These are phyloP conservation scores for Pachysandra terminalis DNA, from an alignment of 164 flowering plant species.

Conservation along the genomic window DNA sequence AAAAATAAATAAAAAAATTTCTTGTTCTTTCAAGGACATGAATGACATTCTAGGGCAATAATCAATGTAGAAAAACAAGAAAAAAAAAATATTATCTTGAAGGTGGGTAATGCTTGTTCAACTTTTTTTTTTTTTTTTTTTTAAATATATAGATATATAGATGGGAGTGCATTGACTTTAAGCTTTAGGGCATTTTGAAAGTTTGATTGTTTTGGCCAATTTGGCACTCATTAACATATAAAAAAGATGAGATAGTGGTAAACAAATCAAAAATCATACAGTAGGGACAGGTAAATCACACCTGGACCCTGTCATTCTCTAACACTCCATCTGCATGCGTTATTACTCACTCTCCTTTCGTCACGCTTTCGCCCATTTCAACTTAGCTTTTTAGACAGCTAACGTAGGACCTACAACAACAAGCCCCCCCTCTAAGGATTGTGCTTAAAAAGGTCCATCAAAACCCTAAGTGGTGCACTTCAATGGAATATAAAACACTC, in stretches of 20 bases:
- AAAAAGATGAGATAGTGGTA: slow-evolving; percentile 21
- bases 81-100: too few species aligned
- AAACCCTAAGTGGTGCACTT: slow-evolving; percentile 51
- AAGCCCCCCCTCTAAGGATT: background rate
- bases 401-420: slow-evolving; percentile 13
- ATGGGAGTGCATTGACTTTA: slow-evolving; percentile 34
- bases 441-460: slow-evolving; percentile 21
- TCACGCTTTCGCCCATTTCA: slow-evolving; percentile 61
- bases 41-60: background rate
- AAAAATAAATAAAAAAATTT: background rate
- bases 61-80: background rate
- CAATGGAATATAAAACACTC: slow-evolving; percentile 18
- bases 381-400: slow-evolving; percentile 23
- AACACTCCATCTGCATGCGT: slow-evolving; percentile 36
- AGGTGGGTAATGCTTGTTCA: background rate
- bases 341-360: slow-evolving; percentile 21
- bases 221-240: slow-evolving; percentile 24
- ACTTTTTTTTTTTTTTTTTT: background rate
- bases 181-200: slow-evolving; percentile 1
- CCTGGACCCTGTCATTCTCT: slow-evolving; percentile 28
- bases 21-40: background rate
- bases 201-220: slow-evolving; percentile 16
- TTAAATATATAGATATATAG: background rate
- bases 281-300: slow-evolving; percentile 30
- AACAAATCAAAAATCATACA: slow-evolving; percentile 20